Base-by-base conservation (phyloP, 1,284 basidiomycete species). In the Trametes hirsuta region DNA sequence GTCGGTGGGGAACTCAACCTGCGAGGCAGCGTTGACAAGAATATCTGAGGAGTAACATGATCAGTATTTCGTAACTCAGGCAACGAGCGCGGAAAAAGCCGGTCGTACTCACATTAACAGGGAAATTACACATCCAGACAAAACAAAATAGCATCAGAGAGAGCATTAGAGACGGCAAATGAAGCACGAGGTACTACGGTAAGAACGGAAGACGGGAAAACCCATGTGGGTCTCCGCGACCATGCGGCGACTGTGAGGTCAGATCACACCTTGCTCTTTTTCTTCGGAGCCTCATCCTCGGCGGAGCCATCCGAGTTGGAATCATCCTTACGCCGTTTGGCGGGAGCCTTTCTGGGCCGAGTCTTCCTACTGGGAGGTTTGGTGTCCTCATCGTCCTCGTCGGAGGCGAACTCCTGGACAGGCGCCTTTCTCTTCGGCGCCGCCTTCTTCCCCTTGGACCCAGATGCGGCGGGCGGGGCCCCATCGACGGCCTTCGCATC, bases 391-490 rank as follows among this genome's bases (percentile, higher is more conserved):
- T 57, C 66, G 24, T 70, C 69, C 6, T 63, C 60, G 30, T 69
- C 68, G 6, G 69, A 69, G 10, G 36, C 66, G 44, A 67, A 69
- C 6, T 45, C 64, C 18, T 66, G 54, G 6, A 24, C 56, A 6
- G 37, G 51, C 25, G 41, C 50, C 35, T 64, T 63, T 62, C 53
- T 66, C 63, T 46, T 65, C n/a, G 56, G 44, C 24, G 45, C 62
- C n/a, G 61, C 60, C 59, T 61, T 68, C 55, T 55, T 59, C 24
- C 48, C 53, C 50, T 62, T 66, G 34, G 60, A 47, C 68, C 74
- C 75, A 47, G 81, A 66, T n/a, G 58, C 67, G 11, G 75, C 60
- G 68, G 72, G 10, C 67, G 52, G 71, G 59, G 30, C 30, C 30
- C 30, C 30, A 30, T 8, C 30, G 30, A 72, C 69, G 24, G 58